Evolutionary conservation across 1,139 yeast species (phyloP).

Genomic region (Yamadazyma mexicana): DNA sequence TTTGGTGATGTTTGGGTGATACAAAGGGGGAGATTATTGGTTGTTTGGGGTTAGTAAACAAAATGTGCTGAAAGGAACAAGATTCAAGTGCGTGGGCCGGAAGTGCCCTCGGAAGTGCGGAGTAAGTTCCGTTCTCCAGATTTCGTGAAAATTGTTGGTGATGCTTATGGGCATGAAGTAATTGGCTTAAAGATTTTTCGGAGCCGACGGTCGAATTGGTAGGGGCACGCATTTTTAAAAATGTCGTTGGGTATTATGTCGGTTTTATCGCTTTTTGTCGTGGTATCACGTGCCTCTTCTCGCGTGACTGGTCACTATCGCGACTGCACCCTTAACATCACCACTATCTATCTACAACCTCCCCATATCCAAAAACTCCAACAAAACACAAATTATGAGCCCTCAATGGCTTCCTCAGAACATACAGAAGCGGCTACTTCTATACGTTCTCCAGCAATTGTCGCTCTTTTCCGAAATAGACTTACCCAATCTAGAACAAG

Average conservation of each 20-base stretch:
- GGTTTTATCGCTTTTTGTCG: not conserved
- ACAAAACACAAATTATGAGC: slow-evolving; percentile 35
- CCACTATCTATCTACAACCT: too few relatives aligned
- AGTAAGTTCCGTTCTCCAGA: slow-evolving; percentile 11
- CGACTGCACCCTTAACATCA: too few relatives aligned
- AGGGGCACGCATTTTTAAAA: slow-evolving; percentile 1
- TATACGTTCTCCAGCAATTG: slow-evolving; percentile 77
- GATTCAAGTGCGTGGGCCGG: too few relatives aligned
- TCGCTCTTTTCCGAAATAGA: slow-evolving; percentile 83
- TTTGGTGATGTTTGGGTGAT: too few relatives aligned
- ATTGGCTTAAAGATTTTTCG: slow-evolving; percentile 12
- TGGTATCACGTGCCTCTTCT: too few relatives aligned
- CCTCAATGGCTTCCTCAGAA: slow-evolving; percentile 83
- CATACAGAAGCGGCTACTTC: slow-evolving; percentile 75
- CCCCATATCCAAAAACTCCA: not conserved
- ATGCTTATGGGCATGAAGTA: slow-evolving; percentile 2
- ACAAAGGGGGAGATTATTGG: too few relatives aligned
- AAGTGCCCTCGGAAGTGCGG: slow-evolving; percentile 11
- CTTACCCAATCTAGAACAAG: slow-evolving; percentile 72
- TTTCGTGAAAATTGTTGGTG: slow-evolving; percentile 7
- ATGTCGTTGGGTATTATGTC: not conserved
- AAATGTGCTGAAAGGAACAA: too few relatives aligned
- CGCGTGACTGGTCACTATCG: too few relatives aligned
- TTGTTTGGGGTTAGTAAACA: too few relatives aligned
- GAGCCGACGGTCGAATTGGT: slow-evolving; percentile 13